Conservation (phyloP, 225 moss, liverwort and hornwort species). For the Marchantia polymorpha region DNA sequence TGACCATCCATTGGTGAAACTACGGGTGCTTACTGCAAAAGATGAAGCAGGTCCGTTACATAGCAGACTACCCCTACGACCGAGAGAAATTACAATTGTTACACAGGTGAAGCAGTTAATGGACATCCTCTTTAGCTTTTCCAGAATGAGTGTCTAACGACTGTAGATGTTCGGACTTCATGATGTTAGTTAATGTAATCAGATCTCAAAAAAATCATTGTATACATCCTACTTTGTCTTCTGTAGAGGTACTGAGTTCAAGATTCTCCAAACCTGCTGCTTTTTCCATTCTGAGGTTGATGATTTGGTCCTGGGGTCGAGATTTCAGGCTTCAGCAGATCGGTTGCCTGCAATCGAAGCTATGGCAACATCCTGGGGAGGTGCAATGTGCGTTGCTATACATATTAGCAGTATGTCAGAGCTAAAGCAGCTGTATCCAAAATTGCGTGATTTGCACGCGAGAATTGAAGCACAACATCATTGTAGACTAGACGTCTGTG, state of each 20-base stretch:
- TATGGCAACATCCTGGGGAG: constrained; percentile 50
- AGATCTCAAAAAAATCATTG: neutral
- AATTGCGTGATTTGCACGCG: constrained; percentile 31
- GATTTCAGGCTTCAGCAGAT: constrained; percentile 42
- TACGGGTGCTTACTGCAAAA: constrained; percentile 35
- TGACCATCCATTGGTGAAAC: constrained; percentile 31
- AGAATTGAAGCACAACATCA: constrained; percentile 29
- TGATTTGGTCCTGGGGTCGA: neutral
- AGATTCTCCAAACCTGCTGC: neutral
- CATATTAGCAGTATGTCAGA: constrained; percentile 31
- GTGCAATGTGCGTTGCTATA: constrained; percentile 39
- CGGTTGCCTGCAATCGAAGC: constrained; percentile 44
- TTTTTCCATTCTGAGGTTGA: neutral
- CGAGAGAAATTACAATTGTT: constrained; percentile 43
- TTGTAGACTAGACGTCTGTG: constrained; percentile 38
- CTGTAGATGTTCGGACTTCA: neutral
- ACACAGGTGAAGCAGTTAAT: constrained; percentile 40
- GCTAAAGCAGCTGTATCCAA: constrained; percentile 37
- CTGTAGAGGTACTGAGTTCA: neutral
- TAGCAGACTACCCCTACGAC: constrained; percentile 31
- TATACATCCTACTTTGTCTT: neutral
- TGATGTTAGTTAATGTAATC: neutral
- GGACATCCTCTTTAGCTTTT: constrained; percentile 5
- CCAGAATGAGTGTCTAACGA: neutral
- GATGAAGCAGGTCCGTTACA: constrained; percentile 39